Base-by-base conservation (phyloP, 257 asterid species). In the Phtheirospermum japonicum region DNA sequence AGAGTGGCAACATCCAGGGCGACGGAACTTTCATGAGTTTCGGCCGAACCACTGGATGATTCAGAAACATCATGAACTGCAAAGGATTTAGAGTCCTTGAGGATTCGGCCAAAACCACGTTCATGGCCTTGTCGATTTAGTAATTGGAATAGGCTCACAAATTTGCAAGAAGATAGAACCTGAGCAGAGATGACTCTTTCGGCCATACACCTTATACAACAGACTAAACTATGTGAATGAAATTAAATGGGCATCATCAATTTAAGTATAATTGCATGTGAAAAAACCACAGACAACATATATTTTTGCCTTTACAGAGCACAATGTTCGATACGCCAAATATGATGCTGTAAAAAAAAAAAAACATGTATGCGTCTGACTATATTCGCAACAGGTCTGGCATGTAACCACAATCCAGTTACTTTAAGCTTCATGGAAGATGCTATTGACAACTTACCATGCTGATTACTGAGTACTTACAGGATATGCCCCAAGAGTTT, bases 101-200 rank as follows among this genome's bases (percentile, higher is more conserved):
- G n/a, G n/a, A n/a, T n/a, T n/a, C n/a, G n/a, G n/a, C n/a, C n/a
- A n/a, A n/a, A n/a, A n/a, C n/a, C n/a, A n/a, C n/a, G n/a, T n/a
- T n/a, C n/a, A n/a, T n/a, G n/a, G n/a, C n/a, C n/a, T n/a, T n/a
- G n/a, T n/a, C n/a, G n/a, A n/a, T n/a, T n/a, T n/a, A n/a, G n/a
- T n/a, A 0, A 95, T 86, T 28, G 96, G 97, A 60, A 63, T 23
- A 53, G 61, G 60, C 43, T 17, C 48, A 51, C 18, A 36, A 32
- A 55, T 52, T 28, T 4, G 59, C 55, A 30, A 9, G 32, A 36
- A 69, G n/a, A 51, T 33, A 42, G 9, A 73, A 32, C 11, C 26
- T 53, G 14, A 64, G 50, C n/a, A 50, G 43, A 23, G 28, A 23
- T 1, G 28, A 23, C 28, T 1, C 28, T 23, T 23, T 23, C 28